Evolutionary conservation across 1,284 basidiomycete species (phyloP), one percentile per base, ranked within the genome.

Genomic region (Sanghuangporus weigelae): DNA sequence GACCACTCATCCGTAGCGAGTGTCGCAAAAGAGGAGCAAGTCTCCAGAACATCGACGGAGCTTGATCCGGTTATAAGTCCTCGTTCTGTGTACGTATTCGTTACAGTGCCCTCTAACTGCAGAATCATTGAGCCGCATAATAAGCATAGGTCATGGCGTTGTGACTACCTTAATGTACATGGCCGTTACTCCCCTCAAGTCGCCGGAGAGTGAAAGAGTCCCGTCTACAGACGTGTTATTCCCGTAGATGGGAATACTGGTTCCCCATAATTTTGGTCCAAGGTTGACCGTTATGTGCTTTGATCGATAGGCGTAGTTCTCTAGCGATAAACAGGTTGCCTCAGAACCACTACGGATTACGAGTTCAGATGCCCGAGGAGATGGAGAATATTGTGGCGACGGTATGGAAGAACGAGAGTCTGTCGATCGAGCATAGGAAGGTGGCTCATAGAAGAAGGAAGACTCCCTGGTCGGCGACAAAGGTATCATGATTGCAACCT

Each of bases 201-300:
- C 70, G 55, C 74, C 74, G 19, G 66, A 69, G 56, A 81, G 71
- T 42, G 69, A 71, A 16, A 82, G 64, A 10, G 70, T 63, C n/a
- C 81, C 81, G 48, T 79, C 73, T 19, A 81, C 73, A 16, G 69
- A 68, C 6, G 74, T 77, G 42, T 76, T 73, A 46, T 74, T 67
- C 31, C 81, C 80, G 67, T 80, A 83, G 10, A 74, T 73, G 10
- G 81, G 79, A 23, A 73, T 70, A 44, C 70, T 66, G 6, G 77
- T 69, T 10, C 75, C 75, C 77, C 77, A 80, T 31, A 74, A 69
- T 31, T 75, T 75, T 21, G 72, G 73, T 8, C 80, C 78, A 26
- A 83, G 69, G 65, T 77, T 77, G 21, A 81, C 69, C 35, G 70
- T 69, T 63, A 81, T 73, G 63, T 76, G 71, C 57, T 78, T 75